Conservation (phyloP, 2,329 filamentous ascomycete species). For the Sphaerulina vaccinii region DNA sequence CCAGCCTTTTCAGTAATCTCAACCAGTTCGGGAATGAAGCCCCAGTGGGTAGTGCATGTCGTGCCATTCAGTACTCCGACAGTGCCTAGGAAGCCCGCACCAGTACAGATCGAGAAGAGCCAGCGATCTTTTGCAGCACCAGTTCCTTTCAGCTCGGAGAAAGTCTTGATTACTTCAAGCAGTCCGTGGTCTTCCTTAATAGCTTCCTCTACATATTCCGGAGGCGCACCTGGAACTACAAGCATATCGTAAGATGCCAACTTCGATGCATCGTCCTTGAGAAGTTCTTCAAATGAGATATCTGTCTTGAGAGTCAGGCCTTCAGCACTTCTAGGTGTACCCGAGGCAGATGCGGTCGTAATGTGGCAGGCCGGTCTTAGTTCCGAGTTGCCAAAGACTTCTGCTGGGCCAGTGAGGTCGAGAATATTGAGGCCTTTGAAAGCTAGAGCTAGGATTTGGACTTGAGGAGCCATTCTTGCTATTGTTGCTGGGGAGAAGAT, state of each 20-base stretch:
- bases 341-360: constrained; percentile 11
- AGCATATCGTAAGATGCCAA: constrained; percentile 12
- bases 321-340: constrained; percentile 11
- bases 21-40: constrained; percentile 7
- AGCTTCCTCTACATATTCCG: constrained; percentile 5
- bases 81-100: constrained; percentile 12
- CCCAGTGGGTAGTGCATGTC: constrained; percentile 18
- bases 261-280: background rate
- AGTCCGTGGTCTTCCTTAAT: constrained; percentile 9
- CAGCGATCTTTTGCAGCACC: background rate
- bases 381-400: constrained; percentile 19
- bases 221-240: constrained; percentile 12
- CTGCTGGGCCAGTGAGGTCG: constrained; percentile 19
- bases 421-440: constrained; percentile 20
- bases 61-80: constrained; percentile 5
- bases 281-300: constrained; percentile 1
- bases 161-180: constrained; percentile 3
- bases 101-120: constrained; percentile 20
- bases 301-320: constrained; percentile 13
- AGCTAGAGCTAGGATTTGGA: constrained; percentile 15
- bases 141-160: background rate
- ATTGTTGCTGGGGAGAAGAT: too few relatives aligned
- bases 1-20: constrained; percentile 7
- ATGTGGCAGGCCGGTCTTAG: constrained; percentile 1
- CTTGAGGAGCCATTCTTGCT: constrained; percentile 1